These are phyloP conservation scores for Phytophthora hybrid DNA, from an alignment of 352 stramenopile genomes.

Conservation along the genomic window DNA sequence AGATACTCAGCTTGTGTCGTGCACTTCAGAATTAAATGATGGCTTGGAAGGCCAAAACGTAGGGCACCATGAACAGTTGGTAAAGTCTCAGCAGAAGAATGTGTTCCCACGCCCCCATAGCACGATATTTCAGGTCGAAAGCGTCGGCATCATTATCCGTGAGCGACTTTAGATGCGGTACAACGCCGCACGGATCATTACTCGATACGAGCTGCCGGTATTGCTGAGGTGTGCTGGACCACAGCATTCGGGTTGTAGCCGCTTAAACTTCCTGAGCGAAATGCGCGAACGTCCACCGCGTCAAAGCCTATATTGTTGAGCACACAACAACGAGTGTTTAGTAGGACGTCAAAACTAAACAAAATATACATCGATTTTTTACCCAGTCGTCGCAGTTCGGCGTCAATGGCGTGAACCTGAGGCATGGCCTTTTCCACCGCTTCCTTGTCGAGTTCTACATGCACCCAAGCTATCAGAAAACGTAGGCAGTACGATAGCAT, in stretches of 20 bases:
- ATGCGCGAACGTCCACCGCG: constrained; percentile 57
- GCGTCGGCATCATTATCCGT: constrained; percentile 47
- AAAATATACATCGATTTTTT: not conserved
- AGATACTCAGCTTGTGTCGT: no score
- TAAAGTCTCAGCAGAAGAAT: constrained; percentile 59
- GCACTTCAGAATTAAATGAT: no score
- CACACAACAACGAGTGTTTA: not conserved
- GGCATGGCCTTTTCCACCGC: constrained; percentile 37
- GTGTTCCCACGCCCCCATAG: constrained; percentile 65
- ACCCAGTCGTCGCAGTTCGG: constrained; percentile 55
- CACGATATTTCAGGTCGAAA: constrained; percentile 53
- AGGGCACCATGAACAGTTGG: constrained; percentile 63
- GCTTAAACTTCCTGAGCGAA: constrained; percentile 71
- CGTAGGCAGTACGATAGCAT: not conserved
- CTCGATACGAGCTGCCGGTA: not conserved
- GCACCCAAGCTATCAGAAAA: not conserved
- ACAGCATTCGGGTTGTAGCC: constrained; percentile 51
- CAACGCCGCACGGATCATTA: no score
- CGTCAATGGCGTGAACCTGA: constrained; percentile 44
- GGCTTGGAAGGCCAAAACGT: constrained; percentile 56
- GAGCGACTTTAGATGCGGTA: constrained; percentile 7
- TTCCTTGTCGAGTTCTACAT: constrained; percentile 53
- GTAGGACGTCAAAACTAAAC: not conserved
- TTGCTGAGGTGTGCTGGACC: constrained; percentile 36
- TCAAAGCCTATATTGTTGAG: constrained; percentile 55